Evolutionary conservation across 257 asterid species (phyloP).

Genomic region (Solanum acaule): DNA sequence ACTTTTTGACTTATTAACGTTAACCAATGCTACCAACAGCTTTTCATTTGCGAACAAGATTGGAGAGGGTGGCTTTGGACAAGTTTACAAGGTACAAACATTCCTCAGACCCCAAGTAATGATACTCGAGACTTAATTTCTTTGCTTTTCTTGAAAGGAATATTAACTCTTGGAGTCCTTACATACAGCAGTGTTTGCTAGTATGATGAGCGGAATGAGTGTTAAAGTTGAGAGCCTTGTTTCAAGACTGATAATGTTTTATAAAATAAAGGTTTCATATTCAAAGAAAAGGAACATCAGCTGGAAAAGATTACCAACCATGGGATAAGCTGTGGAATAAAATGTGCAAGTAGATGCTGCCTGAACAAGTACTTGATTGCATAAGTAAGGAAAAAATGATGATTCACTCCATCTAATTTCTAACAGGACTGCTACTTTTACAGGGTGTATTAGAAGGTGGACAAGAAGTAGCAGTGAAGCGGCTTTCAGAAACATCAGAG

Average conservation of each 20-base stretch:
- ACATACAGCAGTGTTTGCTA: not conserved
- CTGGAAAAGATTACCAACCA: not conserved
- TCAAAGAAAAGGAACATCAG: not conserved
- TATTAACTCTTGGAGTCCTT: not conserved
- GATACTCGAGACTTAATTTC: not conserved
- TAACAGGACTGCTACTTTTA: not conserved
- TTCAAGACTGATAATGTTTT: not conserved
- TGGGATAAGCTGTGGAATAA: not conserved
- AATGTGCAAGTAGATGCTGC: not conserved
- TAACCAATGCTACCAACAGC: conserved; percentile 19
- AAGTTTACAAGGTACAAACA: conserved; percentile 26
- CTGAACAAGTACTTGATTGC: not conserved
- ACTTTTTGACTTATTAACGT: conserved; percentile 2
- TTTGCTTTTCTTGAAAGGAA: not conserved
- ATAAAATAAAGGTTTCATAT: not conserved
- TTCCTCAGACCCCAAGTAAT: not conserved
- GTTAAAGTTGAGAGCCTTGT: not conserved
- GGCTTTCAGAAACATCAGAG: conserved; percentile 12
- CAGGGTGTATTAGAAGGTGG: conserved; percentile 24
- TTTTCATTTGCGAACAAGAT: conserved; percentile 21
- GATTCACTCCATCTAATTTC: not conserved
- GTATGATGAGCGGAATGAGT: not conserved
- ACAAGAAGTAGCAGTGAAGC: conserved; percentile 26
- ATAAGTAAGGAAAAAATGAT: not conserved
- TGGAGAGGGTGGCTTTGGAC: conserved; percentile 42